phyloP scores from a whole-genome alignment of 208 protist species.

The Trypanosoma vivax region DNA sequence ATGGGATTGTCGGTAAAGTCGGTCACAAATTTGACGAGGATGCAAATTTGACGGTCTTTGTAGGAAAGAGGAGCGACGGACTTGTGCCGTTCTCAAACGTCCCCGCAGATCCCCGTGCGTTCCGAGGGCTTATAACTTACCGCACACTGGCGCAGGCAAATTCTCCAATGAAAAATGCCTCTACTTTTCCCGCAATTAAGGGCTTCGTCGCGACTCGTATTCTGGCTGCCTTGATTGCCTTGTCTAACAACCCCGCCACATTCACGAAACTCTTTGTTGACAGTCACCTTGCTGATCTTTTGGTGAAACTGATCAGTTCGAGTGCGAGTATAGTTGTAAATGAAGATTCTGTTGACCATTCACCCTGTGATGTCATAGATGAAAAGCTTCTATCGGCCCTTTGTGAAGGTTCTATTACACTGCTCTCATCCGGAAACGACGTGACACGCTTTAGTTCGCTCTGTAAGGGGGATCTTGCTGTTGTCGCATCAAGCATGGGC shows the following conservation, averaged over 20 bases:
- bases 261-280: constrained; percentile 25
- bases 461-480: constrained; percentile 18
- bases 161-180: constrained; percentile 24
- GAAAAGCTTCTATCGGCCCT: constrained; percentile 5
- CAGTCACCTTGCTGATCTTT: constrained; percentile 1
- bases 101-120: constrained; percentile 59
- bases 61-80: constrained; percentile 83
- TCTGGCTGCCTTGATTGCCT: constrained; percentile 79
- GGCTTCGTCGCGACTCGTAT: constrained; percentile 79
- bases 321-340: neutral
- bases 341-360: constrained; percentile 4
- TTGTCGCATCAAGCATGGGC: neutral
- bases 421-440: constrained; percentile 4
- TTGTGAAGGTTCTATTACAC: constrained; percentile 11
- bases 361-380: constrained; percentile 7
- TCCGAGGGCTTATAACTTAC: constrained; percentile 80
- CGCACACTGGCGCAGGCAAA: constrained; percentile 37
- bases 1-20: constrained; percentile 68
- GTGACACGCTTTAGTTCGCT: constrained; percentile 5
- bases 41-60: constrained; percentile 71
- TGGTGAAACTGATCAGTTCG: constrained; percentile 11
- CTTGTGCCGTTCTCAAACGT: constrained; percentile 68
- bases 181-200: constrained; percentile 64
- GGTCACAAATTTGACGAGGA: constrained; percentile 83
- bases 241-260: constrained; percentile 29